phyloP scores from a whole-genome alignment of 495 filamentous ascomycete genomes.

The Endocarpon pusillum region DNA sequence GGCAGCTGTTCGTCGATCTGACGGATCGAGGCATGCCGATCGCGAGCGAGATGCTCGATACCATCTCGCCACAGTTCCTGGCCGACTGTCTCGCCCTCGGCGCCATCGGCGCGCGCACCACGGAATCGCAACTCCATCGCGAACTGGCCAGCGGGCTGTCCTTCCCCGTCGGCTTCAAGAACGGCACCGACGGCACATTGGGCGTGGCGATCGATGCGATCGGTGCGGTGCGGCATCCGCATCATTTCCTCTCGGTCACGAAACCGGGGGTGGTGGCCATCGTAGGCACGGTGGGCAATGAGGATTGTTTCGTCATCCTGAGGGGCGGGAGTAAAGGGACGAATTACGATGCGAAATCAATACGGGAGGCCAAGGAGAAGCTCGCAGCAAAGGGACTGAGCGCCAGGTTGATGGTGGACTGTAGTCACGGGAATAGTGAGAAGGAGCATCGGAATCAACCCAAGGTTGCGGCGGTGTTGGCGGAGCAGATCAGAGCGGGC shows the following conservation, averaged over 20 bases:
- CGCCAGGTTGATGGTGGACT: slow-evolving; percentile 89
- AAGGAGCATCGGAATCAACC: slow-evolving; percentile 97
- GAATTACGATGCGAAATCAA: slow-evolving; percentile 81
- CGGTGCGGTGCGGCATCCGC: slow-evolving; percentile 77
- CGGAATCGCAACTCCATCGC: slow-evolving; percentile 87
- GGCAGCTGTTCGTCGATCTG: slow-evolving; percentile 88
- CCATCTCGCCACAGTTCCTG: slow-evolving; percentile 94
- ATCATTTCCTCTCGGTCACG: slow-evolving; percentile 97
- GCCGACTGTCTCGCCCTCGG: slow-evolving; percentile 88
- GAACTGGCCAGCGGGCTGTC: slow-evolving; percentile 86
- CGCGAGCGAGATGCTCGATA: slow-evolving; percentile 96
- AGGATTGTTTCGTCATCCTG: slow-evolving; percentile 95
- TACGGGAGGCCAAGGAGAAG: slow-evolving; percentile 55
- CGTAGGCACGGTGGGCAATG: slow-evolving; percentile 87
- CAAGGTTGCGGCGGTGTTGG: slow-evolving; percentile 70
- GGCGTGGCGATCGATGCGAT: slow-evolving; percentile 92
- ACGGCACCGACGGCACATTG: slow-evolving; percentile 87
- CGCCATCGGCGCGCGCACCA: slow-evolving; percentile 88
- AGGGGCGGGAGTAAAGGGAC: slow-evolving; percentile 85
- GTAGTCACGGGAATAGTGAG: slow-evolving; percentile 87
- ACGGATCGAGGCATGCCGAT: slow-evolving; percentile 95
- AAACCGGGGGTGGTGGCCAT: slow-evolving; percentile 95
- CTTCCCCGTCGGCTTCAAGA: slow-evolving; percentile 99
- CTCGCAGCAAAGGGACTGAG: slow-evolving; percentile 47
- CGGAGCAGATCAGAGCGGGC: slow-evolving; percentile 67